These are phyloP conservation scores for Lunularia cruciata DNA, from an alignment of 225 moss, liverwort and hornwort genomes.

Conservation along the genomic window DNA sequence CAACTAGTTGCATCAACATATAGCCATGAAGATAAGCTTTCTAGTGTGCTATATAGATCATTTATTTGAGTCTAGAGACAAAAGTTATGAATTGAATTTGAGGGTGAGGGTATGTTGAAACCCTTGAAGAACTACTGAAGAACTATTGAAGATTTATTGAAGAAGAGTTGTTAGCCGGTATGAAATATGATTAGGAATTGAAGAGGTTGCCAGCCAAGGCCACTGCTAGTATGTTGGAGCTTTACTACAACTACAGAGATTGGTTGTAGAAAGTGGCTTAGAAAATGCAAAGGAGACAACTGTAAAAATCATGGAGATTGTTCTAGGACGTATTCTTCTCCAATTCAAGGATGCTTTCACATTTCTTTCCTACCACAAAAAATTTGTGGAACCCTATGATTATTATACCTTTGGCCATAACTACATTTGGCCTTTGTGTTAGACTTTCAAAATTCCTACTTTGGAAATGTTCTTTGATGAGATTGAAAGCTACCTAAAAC, in stretches of 20 bases:
- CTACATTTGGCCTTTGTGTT: constrained; percentile 89
- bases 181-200: constrained; percentile 69
- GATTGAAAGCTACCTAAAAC: constrained; percentile 66
- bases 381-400: constrained; percentile 82
- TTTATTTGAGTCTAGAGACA: no score
- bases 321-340: constrained; percentile 76
- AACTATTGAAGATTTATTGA: constrained; percentile 2
- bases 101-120: no score
- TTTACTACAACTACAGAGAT: constrained; percentile 86
- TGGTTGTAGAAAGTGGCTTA: constrained; percentile 73
- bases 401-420: constrained; percentile 95
- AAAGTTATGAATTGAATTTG: no score
- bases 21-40: no score
- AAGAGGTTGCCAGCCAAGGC: constrained; percentile 62
- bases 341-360: constrained; percentile 92
- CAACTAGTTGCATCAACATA: no score
- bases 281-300: constrained; percentile 58
- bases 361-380: constrained; percentile 73
- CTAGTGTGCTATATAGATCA: no score
- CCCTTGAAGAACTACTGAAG: no score
- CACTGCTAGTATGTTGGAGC: constrained; percentile 71
- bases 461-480: constrained; percentile 76
- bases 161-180: constrained; percentile 68
- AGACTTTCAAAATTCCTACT: constrained; percentile 84
- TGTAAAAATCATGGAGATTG: constrained; percentile 67